Conservation (phyloP, 2,329 filamentous ascomycete genomes). For the Magnaporthiopsis poae region DNA sequence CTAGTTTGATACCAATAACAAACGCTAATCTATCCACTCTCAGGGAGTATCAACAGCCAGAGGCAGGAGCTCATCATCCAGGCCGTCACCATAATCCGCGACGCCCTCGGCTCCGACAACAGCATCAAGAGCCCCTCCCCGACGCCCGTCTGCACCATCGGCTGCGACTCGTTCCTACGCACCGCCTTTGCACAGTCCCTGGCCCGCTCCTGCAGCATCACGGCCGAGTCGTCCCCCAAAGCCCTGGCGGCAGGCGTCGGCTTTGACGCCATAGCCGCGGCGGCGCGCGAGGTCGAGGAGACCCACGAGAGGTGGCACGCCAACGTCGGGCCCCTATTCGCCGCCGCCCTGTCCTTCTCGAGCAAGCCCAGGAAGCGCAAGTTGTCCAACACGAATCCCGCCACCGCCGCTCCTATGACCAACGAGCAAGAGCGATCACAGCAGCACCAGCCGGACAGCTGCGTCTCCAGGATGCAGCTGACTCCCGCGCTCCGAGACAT, state of each 20-base stretch:
- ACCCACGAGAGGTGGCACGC: conserved; percentile 13
- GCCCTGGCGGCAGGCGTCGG: conserved; percentile 18
- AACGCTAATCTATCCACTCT: background rate
- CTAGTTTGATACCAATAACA: background rate
- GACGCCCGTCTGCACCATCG: conserved; percentile 13
- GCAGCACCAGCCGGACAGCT: conserved; percentile 5
- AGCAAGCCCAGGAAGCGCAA: conserved; percentile 10
- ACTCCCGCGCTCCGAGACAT: conserved; percentile 13
- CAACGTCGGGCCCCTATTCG: conserved; percentile 9
- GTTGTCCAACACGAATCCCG: conserved; percentile 10
- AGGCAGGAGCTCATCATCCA: conserved; percentile 18
- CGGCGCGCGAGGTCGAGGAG: conserved; percentile 17
- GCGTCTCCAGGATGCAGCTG: conserved; percentile 14
- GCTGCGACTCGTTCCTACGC: conserved; percentile 21
- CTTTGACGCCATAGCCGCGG: conserved; percentile 17
- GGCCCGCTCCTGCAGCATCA: conserved; percentile 13
- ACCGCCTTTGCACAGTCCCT: conserved; percentile 22
- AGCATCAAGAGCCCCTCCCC: conserved; percentile 12
- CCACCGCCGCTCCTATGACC: background rate
- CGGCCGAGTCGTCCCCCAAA: conserved; percentile 19
- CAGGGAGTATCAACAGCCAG: conserved; percentile 20
- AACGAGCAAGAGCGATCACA: conserved; percentile 13
- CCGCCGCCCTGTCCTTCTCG: conserved; percentile 8
- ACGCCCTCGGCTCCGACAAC: conserved; percentile 12
- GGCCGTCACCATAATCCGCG: conserved; percentile 16